phyloP scores from a whole-genome alignment of 106 monocot species.

The Posidonia australis region DNA sequence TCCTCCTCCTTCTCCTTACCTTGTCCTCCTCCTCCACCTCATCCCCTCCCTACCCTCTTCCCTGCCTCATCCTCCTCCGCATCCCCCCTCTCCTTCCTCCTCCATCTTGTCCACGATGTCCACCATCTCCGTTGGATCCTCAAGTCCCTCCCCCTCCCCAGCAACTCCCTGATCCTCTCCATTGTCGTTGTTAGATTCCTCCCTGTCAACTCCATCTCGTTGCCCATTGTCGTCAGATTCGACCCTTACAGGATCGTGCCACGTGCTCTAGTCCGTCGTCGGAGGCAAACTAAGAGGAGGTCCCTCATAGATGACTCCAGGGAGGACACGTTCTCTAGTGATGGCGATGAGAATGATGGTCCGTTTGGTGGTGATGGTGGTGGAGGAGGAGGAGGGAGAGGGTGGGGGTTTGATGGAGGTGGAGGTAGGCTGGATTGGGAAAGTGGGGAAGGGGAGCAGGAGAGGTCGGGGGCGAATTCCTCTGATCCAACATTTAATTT shows the following conservation, averaged over 20 bases:
- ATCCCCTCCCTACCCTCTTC: no score
- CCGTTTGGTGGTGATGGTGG: conserved; percentile 17
- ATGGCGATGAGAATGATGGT: conserved; percentile 22
- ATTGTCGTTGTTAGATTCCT: conserved; percentile 13
- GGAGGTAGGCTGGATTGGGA: conserved; percentile 14
- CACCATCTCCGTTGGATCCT: conserved; percentile 5
- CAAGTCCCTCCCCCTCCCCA: conserved; percentile 13
- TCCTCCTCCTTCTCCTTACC: no score
- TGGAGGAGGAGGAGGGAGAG: no score
- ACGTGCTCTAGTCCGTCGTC: conserved; percentile 38
- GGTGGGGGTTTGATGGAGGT: no score
- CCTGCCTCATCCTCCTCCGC: no score
- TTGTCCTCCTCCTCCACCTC: no score
- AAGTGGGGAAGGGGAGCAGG: conserved; percentile 6
- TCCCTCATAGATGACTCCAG: conserved; percentile 11
- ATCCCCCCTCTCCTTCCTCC: no score
- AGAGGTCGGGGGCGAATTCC: conserved; percentile 8
- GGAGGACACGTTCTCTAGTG: conserved; percentile 12
- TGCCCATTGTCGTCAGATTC: conserved; percentile 21
- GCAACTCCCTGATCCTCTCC: conserved; percentile 17
- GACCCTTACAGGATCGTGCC: conserved; percentile 29
- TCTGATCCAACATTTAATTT: conserved; percentile 54
- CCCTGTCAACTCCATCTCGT: conserved; percentile 20
- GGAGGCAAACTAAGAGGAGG: conserved; percentile 13
- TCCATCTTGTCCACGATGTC: conserved; percentile 23